Percentiles rank a stretch among this genome's conserved stretches.
Conservation (phyloP, 305 asterid species). For the Fraxinus xanthoxyloides region DNA sequence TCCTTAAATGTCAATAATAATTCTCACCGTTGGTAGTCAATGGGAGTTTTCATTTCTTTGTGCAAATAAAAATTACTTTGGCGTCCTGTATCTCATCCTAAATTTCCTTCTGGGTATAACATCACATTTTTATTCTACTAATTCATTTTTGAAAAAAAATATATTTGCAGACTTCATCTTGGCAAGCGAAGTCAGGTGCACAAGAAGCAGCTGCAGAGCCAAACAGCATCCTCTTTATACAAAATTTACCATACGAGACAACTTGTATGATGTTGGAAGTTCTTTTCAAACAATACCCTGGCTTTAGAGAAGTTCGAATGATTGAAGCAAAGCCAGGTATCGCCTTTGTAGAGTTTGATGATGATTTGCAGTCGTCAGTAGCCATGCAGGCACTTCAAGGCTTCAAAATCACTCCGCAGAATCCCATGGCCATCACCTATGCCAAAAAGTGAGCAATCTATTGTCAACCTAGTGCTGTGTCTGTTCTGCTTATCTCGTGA, state of each 20-base stretch:
- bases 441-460: constrained; percentile 62
- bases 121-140: not conserved
- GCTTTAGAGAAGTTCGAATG: constrained; percentile 93
- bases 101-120: not conserved
- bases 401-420: constrained; percentile 81
- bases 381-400: constrained; percentile 99
- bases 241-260: constrained; percentile 85
- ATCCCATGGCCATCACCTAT: constrained; percentile 82
- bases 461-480: not conserved
- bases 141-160: not conserved
- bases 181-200: constrained; percentile 51
- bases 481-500: not conserved
- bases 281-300: constrained; percentile 92
- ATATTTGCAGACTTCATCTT: constrained; percentile 58
- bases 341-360: constrained; percentile 88
- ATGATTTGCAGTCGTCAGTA: constrained; percentile 74
- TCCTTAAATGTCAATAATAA: not conserved
- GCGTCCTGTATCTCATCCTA: not conserved
- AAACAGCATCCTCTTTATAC: constrained; percentile 79
- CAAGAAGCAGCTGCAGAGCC: constrained; percentile 74
- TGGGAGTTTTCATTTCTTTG: not conserved
- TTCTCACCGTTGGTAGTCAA: not conserved
- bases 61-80: not conserved
- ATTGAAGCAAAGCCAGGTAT: constrained; percentile 94
- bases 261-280: constrained; percentile 84